phyloP scores from a whole-genome alignment of 345 rosid genomes.

The Psidium friedrichsthalianum region DNA sequence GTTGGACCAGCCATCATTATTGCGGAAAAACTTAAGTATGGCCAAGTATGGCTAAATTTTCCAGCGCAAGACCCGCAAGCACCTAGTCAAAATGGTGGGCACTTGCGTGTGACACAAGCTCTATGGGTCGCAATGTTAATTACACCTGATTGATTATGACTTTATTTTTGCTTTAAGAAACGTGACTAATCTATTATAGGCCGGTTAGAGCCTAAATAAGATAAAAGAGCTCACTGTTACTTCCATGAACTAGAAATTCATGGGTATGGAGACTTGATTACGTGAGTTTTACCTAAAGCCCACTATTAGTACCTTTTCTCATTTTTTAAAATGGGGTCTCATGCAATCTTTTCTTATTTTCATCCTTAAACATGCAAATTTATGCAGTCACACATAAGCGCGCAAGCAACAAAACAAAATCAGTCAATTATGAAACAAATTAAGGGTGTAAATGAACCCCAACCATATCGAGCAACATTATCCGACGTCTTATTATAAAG shows the following conservation, averaged over 20 bases:
- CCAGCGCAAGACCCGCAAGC: not conserved
- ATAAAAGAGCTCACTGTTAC: too few relatives aligned
- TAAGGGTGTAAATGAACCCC: not conserved
- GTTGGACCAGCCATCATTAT: not conserved
- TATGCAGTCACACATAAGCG: not conserved
- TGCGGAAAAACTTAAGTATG: not conserved
- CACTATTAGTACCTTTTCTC: not conserved
- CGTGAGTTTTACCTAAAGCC: not conserved
- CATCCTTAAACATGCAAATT: not conserved
- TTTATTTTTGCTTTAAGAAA: not conserved
- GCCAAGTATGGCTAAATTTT: too few relatives aligned
- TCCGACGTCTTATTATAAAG: not conserved
- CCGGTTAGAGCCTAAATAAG: too few relatives aligned
- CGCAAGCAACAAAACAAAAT: not conserved
- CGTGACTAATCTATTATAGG: not conserved
- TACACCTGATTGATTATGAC: not conserved
- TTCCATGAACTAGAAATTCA: too few relatives aligned
- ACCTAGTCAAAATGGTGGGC: accelerated
- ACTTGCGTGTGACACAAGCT: accelerated
- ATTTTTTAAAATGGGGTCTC: not conserved
- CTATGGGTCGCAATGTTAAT: accelerated
- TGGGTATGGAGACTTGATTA: not conserved
- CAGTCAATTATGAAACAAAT: not conserved
- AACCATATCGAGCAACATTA: not conserved
- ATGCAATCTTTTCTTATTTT: not conserved